Conservation (phyloP, 179 eudicot species). For the Actinidia arguta region DNA sequence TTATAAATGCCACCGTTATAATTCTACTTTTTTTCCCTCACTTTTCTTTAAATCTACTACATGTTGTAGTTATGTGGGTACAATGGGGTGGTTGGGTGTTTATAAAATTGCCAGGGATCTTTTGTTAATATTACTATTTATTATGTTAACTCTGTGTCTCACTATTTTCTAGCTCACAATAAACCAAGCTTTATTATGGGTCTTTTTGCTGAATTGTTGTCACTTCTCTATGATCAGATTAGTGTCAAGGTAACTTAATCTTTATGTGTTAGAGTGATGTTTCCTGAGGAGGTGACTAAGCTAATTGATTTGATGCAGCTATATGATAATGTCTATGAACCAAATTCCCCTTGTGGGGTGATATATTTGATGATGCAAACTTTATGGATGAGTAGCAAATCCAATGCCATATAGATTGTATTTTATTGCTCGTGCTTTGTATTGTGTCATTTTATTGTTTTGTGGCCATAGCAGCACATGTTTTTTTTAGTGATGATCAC, state of each 20-base stretch:
- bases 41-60: background rate
- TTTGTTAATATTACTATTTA: background rate
- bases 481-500: background rate
- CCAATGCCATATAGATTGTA: constrained; percentile 9
- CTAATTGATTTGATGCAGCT: background rate
- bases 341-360: constrained; percentile 3
- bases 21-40: background rate
- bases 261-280: background rate
- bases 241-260: constrained; percentile 70
- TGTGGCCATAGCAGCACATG: background rate
- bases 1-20: background rate
- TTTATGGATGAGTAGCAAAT: constrained; percentile 4
- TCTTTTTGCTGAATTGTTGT: constrained; percentile 90
- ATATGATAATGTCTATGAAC: background rate
- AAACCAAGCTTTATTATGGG: constrained; percentile 95
- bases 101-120: background rate
- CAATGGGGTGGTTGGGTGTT: background rate
- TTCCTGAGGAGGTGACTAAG: background rate
- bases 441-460: background rate
- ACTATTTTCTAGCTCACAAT: constrained; percentile 31
- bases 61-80: background rate
- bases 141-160: background rate
- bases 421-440: background rate
- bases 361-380: background rate
- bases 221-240: constrained; percentile 96